phyloP scores from a whole-genome alignment of 2,329 filamentous ascomycete genomes.

The Fusarium abutilonis region DNA sequence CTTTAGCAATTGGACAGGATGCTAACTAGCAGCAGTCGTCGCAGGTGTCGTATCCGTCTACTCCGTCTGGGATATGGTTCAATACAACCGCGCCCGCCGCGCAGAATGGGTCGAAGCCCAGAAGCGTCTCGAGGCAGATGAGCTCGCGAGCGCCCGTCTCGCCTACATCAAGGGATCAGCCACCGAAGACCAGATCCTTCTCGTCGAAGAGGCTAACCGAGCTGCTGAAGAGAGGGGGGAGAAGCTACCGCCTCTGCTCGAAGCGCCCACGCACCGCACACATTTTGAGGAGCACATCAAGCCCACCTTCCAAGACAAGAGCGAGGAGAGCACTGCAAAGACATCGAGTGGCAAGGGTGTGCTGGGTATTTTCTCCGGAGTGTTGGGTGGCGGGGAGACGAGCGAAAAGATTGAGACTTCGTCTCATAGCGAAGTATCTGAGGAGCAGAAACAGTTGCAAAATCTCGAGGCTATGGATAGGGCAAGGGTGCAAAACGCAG shows the following conservation, averaged over 20 bases:
- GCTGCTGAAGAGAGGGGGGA: slow-evolving; percentile 57
- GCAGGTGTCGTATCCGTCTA: slow-evolving; percentile 66
- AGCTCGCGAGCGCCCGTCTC: slow-evolving; percentile 65
- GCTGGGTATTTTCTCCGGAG: slow-evolving; percentile 49
- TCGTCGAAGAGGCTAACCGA: slow-evolving; percentile 67
- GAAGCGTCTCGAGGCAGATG: slow-evolving; percentile 63
- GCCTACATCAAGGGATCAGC: slow-evolving; percentile 69
- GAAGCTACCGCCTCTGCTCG: slow-evolving; percentile 63
- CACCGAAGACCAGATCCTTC: slow-evolving; percentile 63
- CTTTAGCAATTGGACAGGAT: neutral
- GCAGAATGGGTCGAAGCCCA: slow-evolving; percentile 67
- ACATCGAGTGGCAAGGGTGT: slow-evolving; percentile 50
- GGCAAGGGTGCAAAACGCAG: slow-evolving; percentile 52
- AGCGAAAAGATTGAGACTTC: no score
- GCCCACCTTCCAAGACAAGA: slow-evolving; percentile 45
- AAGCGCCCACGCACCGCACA: slow-evolving; percentile 54
- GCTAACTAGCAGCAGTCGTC: slow-evolving; percentile 54
- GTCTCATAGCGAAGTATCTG: no score
- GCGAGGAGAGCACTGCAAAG: slow-evolving; percentile 31
- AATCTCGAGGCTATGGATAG: slow-evolving; percentile 47
- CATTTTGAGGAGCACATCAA: slow-evolving; percentile 51
- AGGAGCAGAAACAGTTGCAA: slow-evolving; percentile 25
- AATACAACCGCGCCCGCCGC: slow-evolving; percentile 68
- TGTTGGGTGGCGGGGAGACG: slow-evolving; percentile 40
- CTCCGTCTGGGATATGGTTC: slow-evolving; percentile 70